A percentile compares a stretch with the other conserved stretches of the same genome.
Evolutionary conservation across 805 yeast species (phyloP).

Genomic region (Saccharomycopsis microspora): DNA sequence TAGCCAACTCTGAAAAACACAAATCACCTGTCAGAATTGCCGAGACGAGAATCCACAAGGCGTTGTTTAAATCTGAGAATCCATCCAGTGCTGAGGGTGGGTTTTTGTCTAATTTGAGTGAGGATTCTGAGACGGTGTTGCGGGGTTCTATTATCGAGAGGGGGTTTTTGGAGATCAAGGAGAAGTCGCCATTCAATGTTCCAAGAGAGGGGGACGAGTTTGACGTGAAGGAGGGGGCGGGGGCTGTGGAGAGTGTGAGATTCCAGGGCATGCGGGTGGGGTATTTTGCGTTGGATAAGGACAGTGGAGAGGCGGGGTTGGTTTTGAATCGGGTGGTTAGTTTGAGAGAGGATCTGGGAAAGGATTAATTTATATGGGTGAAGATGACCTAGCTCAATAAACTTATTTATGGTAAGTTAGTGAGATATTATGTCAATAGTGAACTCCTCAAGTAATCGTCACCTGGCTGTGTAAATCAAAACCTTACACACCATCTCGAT

Average conservation of each 20-base stretch:
- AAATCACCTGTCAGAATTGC: slow-evolving; percentile 52
- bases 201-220: slow-evolving; percentile 51
- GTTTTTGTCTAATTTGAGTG: slow-evolving; percentile 72
- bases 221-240: slow-evolving; percentile 53
- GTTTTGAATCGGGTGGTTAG: slow-evolving; percentile 88
- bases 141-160: slow-evolving; percentile 65
- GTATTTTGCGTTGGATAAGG: slow-evolving; percentile 84
- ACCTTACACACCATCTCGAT: too few species aligned
- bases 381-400: too few species aligned
- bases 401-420: too few species aligned
- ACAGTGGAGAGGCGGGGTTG: slow-evolving; percentile 47
- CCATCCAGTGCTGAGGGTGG: slow-evolving; percentile 87
- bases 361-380: slow-evolving; percentile 18
- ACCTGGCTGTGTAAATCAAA: too few species aligned
- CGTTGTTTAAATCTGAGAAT: slow-evolving; percentile 81
- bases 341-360: slow-evolving; percentile 69
- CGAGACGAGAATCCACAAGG: slow-evolving; percentile 82
- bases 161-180: slow-evolving; percentile 56
- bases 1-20: slow-evolving; percentile 55
- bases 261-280: slow-evolving; percentile 98
- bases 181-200: slow-evolving; percentile 67
- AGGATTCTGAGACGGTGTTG: slow-evolving; percentile 61
- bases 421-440: too few species aligned
- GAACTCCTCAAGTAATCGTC: too few species aligned
- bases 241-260: slow-evolving; percentile 70